Evolutionary conservation across 805 yeast genomes (phyloP).

Genomic region (Hanseniaspora mollemarum): DNA sequence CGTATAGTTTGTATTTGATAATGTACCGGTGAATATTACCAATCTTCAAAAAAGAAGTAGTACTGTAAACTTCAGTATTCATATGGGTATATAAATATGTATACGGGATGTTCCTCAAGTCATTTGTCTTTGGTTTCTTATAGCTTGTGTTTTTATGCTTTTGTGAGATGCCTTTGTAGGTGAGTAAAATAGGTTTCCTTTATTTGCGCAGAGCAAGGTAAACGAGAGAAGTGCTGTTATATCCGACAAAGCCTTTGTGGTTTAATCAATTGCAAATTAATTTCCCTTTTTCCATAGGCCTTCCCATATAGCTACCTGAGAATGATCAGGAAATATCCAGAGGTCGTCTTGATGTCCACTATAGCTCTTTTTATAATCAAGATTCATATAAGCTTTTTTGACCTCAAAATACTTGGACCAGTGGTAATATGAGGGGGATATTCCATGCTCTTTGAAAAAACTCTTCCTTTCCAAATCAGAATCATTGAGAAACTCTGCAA

Average conservation of each 20-base stretch:
- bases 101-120: neutral
- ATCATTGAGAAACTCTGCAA: constrained; percentile 78
- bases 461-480: constrained; percentile 51
- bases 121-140: neutral
- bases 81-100: neutral
- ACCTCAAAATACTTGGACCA: constrained; percentile 63
- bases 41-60: constrained; percentile 42
- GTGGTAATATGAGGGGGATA: constrained; percentile 53
- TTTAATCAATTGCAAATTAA: too few relatives aligned
- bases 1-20: constrained; percentile 38
- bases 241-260: too few relatives aligned
- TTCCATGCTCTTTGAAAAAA: constrained; percentile 68
- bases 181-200: too few relatives aligned
- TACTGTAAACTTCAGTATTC: constrained; percentile 28
- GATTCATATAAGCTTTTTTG: constrained; percentile 39
- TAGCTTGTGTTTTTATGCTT: neutral
- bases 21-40: constrained; percentile 51
- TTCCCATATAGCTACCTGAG: constrained; percentile 26
- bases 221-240: too few relatives aligned
- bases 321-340: constrained; percentile 41
- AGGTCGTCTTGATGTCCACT: too few relatives aligned
- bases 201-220: too few relatives aligned
- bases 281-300: constrained; percentile 4
- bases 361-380: too few relatives aligned
- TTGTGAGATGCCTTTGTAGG: too few relatives aligned